phyloP scores from a whole-genome alignment of 352 stramenopile genomes.

The Globisporangium rhizosaccharum region DNA sequence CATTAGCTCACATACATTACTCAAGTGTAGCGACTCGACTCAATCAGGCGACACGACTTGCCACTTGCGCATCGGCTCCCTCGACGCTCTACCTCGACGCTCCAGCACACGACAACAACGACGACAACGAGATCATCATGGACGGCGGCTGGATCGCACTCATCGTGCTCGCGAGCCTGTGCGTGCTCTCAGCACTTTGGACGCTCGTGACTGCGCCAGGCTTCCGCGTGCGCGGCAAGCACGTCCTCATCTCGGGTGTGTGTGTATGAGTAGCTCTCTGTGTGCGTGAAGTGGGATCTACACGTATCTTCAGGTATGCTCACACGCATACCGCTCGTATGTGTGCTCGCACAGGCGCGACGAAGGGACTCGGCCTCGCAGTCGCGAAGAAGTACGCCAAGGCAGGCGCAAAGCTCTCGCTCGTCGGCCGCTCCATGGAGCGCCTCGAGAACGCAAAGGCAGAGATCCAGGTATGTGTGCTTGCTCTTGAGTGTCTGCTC shows the following conservation, averaged over 20 bases:
- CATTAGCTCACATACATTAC: too few species aligned
- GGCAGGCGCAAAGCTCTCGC: conserved; percentile 33
- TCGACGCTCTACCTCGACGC: too few species aligned
- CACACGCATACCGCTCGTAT: not conserved
- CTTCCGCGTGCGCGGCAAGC: conserved; percentile 41
- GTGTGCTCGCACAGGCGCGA: not conserved
- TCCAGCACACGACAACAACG: too few species aligned
- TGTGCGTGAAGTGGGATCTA: too few species aligned
- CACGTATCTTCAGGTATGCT: too few species aligned
- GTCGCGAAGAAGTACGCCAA: conserved; percentile 57
- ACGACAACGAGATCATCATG: too few species aligned
- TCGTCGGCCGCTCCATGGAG: conserved; percentile 7
- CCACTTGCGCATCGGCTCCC: too few species aligned
- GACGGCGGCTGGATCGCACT: conserved; percentile 7
- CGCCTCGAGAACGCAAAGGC: conserved; percentile 6
- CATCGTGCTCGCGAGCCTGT: conserved; percentile 15
- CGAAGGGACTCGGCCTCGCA: conserved; percentile 35
- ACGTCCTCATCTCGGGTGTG: conserved; percentile 58
- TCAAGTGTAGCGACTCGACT: too few species aligned
- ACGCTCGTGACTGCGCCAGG: conserved; percentile 33
- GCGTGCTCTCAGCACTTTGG: conserved; percentile 40
- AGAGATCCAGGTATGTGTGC: conserved; percentile 6
- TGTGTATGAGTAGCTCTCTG: not conserved
- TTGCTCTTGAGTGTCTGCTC: too few species aligned
- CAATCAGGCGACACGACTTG: too few species aligned